Percentiles rank a stretch among this genome's conserved stretches.
Evolutionary conservation across 768 basidiomycete species (phyloP).

Genomic region (Trametes coccinea): DNA sequence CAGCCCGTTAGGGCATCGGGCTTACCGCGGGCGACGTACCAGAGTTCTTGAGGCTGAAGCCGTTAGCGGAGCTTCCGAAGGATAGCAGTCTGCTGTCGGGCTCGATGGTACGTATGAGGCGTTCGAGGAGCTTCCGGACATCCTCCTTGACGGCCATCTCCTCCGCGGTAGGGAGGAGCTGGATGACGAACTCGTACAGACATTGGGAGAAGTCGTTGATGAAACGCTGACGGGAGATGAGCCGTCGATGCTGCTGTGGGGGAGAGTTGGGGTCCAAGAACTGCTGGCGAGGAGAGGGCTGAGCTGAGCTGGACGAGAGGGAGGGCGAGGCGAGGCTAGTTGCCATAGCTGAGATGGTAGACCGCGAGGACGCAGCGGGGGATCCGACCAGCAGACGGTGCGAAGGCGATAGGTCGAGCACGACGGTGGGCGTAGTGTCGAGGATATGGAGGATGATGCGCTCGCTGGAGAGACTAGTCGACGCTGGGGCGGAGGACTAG

Average conservation of each 20-base stretch:
- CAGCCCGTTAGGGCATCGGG: background rate
- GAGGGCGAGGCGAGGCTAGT: conserved; percentile 23
- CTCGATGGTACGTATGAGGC: conserved; percentile 93
- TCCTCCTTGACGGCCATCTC: conserved; percentile 96
- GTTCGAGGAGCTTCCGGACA: conserved; percentile 90
- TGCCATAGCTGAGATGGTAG: conserved; percentile 20
- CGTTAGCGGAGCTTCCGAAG: conserved; percentile 96
- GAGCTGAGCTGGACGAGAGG: conserved; percentile 17
- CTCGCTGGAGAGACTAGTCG: background rate
- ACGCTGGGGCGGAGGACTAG: background rate
- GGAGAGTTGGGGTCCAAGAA: conserved; percentile 22
- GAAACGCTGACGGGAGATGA: conserved; percentile 61
- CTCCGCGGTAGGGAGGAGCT: conserved; percentile 85
- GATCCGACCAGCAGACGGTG: conserved; percentile 24
- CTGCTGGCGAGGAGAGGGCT: conserved; percentile 20
- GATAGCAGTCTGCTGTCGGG: conserved; percentile 87
- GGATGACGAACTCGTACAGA: conserved; percentile 91
- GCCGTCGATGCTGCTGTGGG: conserved; percentile 25
- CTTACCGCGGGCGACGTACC: conserved; percentile 44
- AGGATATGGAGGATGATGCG: background rate
- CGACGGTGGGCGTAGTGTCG: background rate
- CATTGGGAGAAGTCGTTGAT: conserved; percentile 82
- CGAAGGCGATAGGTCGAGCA: conserved; percentile 4
- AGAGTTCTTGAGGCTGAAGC: conserved; percentile 94
- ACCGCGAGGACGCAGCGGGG: conserved; percentile 8